phyloP scores from a whole-genome alignment of 139 green algal genomes.

The Micractinium sp. region DNA sequence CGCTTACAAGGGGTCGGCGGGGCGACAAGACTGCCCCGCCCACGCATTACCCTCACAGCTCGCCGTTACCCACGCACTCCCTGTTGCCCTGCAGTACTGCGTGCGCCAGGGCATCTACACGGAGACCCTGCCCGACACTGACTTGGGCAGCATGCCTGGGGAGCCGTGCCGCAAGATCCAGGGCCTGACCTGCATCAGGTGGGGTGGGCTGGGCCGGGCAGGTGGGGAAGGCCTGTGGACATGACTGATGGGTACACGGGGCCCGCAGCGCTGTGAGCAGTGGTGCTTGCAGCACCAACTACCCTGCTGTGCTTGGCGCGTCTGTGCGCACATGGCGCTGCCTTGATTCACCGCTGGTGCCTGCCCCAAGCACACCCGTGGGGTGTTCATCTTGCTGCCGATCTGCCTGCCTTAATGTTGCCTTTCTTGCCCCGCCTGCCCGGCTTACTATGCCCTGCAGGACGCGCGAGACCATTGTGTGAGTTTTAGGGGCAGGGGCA shows the following conservation, averaged over 20 bases:
- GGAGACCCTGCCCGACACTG: background rate
- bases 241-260: background rate
- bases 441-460: background rate
- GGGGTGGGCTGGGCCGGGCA: too few relatives aligned
- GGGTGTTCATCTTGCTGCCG: too few relatives aligned
- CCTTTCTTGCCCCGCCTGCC: background rate
- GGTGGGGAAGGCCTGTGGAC: too few relatives aligned
- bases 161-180: slow-evolving; percentile 14
- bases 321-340: too few relatives aligned
- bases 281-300: too few relatives aligned
- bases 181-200: slow-evolving; percentile 16
- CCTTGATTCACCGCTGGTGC: too few relatives aligned
- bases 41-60: background rate
- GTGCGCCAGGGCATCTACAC: slow-evolving; percentile 4
- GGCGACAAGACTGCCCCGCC: too few relatives aligned
- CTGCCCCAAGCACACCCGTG: too few relatives aligned
- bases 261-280: background rate
- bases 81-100: slow-evolving; percentile 17
- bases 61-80: background rate
- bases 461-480: background rate
- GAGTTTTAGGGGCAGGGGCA: too few relatives aligned
- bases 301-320: too few relatives aligned
- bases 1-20: background rate
- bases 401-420: background rate
- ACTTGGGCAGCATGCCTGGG: slow-evolving; percentile 11